Base-by-base conservation (phyloP, 2,329 filamentous ascomycete genomes). In the Sporothrix mexicana region DNA sequence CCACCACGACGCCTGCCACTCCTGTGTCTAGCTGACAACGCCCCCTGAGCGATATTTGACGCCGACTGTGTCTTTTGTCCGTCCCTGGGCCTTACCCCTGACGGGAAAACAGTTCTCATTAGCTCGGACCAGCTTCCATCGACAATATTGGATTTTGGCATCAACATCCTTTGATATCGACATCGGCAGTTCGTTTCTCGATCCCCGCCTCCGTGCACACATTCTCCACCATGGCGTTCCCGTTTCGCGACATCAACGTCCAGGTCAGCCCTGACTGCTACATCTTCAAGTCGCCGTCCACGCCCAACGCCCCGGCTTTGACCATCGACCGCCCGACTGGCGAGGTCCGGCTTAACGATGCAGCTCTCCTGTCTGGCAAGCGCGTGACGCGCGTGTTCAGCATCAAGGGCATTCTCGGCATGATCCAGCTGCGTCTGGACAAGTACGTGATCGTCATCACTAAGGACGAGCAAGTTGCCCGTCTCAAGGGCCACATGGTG, bases 381-480 rank as follows among this genome's bases (percentile, higher is more conserved):
- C 89, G 95, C 72, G 84, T 86, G 47, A 84, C 85, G 61, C 86
- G 88, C 71, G 94, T 98, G 68, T 96, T 94, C 23, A 98, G 95
- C 84, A 94, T 99, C 80, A 93, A 94, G 77, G 96, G 96, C 77
- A 98, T 99, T 73, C 84, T 99, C 79, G 96, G 96, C 76, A 92
- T 98, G 77, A 93, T 99, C 83, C 94, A 95, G 84, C 85, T 99
- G 80, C 92, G 96, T 79, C 88, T 99, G 36, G 89, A 99, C 87
- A 98, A 97, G 83, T 99, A 99, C 87, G 92, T 97, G 79, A 93
- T 99, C 80, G 88, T 97, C 79, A 97, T 99, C 81, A 98, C 93
- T 77, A 98, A 99, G 83, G 93, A 94, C 72, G 90, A 95, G 80
- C 92, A 94, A 51, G 90, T 98, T 82, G 96, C 95, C 74, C 90